Percentiles rank a stretch among this genome's conserved stretches.
These are phyloP conservation scores for Skeletonema marinoi DNA, from an alignment of 108 stramenopile genomes.

Conservation along the genomic window DNA sequence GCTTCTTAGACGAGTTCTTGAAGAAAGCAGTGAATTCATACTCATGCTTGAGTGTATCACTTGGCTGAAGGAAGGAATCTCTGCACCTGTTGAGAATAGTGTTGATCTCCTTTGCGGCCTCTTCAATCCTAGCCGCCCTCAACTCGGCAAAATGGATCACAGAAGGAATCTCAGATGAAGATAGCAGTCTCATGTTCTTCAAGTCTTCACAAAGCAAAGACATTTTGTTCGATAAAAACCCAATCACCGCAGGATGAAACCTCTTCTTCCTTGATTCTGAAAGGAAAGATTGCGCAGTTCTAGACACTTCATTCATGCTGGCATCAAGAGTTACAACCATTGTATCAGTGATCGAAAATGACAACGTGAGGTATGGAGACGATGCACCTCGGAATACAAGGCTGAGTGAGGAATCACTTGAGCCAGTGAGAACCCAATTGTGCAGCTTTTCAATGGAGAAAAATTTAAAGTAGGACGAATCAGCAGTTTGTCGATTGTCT, in stretches of 20 bases:
- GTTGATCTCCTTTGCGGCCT: slow-evolving; percentile 35
- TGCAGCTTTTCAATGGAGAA: slow-evolving; percentile 55
- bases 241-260: slow-evolving; percentile 37
- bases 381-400: slow-evolving; percentile 36
- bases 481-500: slow-evolving; percentile 22
- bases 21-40: slow-evolving; percentile 54
- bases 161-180: slow-evolving; percentile 24
- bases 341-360: slow-evolving; percentile 32
- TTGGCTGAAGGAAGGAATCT: slow-evolving; percentile 46
- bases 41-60: slow-evolving; percentile 20
- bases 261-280: slow-evolving; percentile 25
- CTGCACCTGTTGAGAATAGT: slow-evolving; percentile 22
- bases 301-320: slow-evolving; percentile 10
- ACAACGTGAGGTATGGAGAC: slow-evolving; percentile 27
- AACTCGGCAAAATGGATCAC: slow-evolving; percentile 35
- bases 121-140: slow-evolving; percentile 31
- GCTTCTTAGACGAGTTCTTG: slow-evolving; percentile 15
- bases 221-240: slow-evolving; percentile 35
- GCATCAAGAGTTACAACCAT: slow-evolving; percentile 17
- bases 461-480: slow-evolving; percentile 46
- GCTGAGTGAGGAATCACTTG: slow-evolving; percentile 27
- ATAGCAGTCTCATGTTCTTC: slow-evolving; percentile 12
- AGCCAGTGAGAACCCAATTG: slow-evolving; percentile 46
- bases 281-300: slow-evolving; percentile 23
- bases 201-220: slow-evolving; percentile 30